Base-by-base conservation (phyloP, 2,329 filamentous ascomycete genomes). In the Trichoderma lentiforme region DNA sequence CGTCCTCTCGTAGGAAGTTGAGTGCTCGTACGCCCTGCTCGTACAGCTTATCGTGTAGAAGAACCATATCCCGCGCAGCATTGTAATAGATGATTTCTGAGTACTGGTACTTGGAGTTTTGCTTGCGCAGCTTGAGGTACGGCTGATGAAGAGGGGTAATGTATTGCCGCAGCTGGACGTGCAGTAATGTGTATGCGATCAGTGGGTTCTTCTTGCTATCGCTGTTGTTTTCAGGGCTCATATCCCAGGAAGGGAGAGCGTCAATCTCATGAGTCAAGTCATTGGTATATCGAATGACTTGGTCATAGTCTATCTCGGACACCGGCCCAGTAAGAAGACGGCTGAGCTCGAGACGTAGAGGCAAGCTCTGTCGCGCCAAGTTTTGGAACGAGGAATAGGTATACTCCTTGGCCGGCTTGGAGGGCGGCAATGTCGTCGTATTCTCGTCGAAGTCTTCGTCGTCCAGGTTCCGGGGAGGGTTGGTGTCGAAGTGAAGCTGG, bases 31-130 rank as follows among this genome's bases (percentile, higher is more conserved):
- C 84, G 30, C 87, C 87, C 75, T 87, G 87, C 73, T 89, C 85
- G 72, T 86, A 86, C 36, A 90, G 84, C 75, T 87, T 87, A 77
- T 90, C 87, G 77, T 89, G 87, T 73, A 90, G 83, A n/a, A 90
- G 81, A 1, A 90, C 87, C 75, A 90, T 87, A 74, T 90, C 88
- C 39, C 88, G 84, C 1, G 88, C 88, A 0, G 88, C 87, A 70
- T 88, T 89, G 79, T 90, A 90, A 82, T 89, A 90, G 62, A 90
- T 86, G 72, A 89, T 88, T 74, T 90, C 88, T 1, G 88, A 89
- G 76, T 88, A 87, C 75, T 90, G 88, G 76, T 89, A 90, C 74
- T 88, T 88, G 71, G 87, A 87, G 78, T 89, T 88, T 73, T 84
- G 83, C 79, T 87, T 87, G 74, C 88, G 85, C 67, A 89, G 83